These are phyloP conservation scores for Russula olivacea DNA, from an alignment of 768 basidiomycete species.

Conservation along the genomic window DNA sequence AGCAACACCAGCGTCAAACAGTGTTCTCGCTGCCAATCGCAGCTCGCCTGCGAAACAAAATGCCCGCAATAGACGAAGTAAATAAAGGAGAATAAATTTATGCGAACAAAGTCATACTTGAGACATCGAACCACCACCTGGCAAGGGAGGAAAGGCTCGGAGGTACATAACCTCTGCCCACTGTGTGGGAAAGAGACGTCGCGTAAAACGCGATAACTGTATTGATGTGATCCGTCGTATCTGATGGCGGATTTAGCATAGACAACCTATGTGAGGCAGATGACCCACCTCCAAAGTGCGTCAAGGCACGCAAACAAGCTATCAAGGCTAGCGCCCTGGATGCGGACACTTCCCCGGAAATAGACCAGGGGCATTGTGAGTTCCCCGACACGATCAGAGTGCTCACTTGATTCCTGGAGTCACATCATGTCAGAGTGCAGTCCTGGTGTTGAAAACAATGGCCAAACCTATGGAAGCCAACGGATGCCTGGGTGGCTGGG, in stretches of 20 bases:
- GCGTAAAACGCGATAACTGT: conserved; percentile 79
- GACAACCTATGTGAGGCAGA: background rate
- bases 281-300: conserved; percentile 58
- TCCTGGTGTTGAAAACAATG: background rate
- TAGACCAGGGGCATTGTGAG: conserved; percentile 55
- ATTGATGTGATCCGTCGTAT: conserved; percentile 60
- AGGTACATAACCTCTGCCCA: conserved; percentile 55
- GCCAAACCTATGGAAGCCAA: conserved; percentile 49
- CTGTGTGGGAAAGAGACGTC: conserved; percentile 54
- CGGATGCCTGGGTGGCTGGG: conserved; percentile 32
- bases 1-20: conserved; percentile 73
- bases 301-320: conserved; percentile 60
- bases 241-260: conserved; percentile 35
- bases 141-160: conserved; percentile 74
- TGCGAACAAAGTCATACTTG: conserved; percentile 42
- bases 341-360: conserved; percentile 67
- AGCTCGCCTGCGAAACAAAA: conserved; percentile 50
- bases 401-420: conserved; percentile 36
- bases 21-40: conserved; percentile 64
- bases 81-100: conserved; percentile 9
- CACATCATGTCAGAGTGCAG: conserved; percentile 3
- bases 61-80: background rate
- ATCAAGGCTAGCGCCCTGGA: conserved; percentile 61
- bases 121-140: conserved; percentile 67
- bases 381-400: conserved; percentile 38